Evolutionary conservation across 768 basidiomycete species (phyloP), one percentile per base, ranked within the genome.

Genomic region (Hygrophoropsis aurantiaca): DNA sequence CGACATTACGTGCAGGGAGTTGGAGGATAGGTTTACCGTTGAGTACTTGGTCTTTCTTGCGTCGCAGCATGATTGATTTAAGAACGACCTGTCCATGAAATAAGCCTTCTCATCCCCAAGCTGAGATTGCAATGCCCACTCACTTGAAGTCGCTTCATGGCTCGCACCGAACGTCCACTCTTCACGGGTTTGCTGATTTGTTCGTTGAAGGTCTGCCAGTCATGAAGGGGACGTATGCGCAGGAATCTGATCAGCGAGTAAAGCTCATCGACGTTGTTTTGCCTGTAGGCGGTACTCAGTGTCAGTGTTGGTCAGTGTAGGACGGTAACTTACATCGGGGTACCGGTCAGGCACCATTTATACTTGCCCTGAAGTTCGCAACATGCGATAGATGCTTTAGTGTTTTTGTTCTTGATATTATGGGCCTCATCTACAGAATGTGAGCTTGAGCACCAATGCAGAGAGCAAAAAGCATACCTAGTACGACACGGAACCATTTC

Each of bases 181-280:
- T 89, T 93, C 40, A 97, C 80, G 1, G 92, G 92, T 51, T 85
- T 79, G 0, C 80, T 79, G 40, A 99, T 91, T 40, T 85, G 79
- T 10, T 72, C 71, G 42, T 88, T 88, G 74, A 97, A 99, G 3
- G 73, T 79, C 4, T 79, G 64, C 84, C 85, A 91, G 30, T 90
- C 79, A 48, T 87, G 84, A 24, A 94, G 72, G 0, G 94, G 95
- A 53, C 80, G 82, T 54, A 92, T 74, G 4, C 86, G 84, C 21
- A 98, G 70, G 68, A 98, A 99, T 49, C 90, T 86, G 57, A 98
- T 77, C 26, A 98, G 73, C 3, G 93, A 88, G 61, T 81, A 97
- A 5, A 99, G 70, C 57, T 99, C 97, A 39, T 87, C 83, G 15
- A 97, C 87, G 40, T 74, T 85, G 70, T 99, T 98, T 74, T 98